These are phyloP conservation scores for Fragosphaeria purpurea DNA, from an alignment of 2,329 filamentous ascomycete genomes.

Conservation along the genomic window DNA sequence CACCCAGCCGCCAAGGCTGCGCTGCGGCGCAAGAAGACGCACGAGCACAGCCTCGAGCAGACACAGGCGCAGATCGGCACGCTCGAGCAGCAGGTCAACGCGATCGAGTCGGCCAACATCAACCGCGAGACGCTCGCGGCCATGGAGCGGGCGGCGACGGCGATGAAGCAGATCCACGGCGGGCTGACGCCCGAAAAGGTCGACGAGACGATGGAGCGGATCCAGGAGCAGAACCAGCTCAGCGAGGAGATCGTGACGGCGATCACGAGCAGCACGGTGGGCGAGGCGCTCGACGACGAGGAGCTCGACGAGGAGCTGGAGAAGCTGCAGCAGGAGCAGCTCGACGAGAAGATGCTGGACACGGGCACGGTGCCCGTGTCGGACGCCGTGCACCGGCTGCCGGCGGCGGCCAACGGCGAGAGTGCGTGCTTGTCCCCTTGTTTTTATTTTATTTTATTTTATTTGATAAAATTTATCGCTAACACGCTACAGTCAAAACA, in stretches of 20 bases:
- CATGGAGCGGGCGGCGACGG: constrained; percentile 82
- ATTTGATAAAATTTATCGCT: constrained; percentile 9
- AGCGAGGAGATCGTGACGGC: constrained; percentile 86
- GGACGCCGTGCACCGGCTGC: constrained; percentile 68
- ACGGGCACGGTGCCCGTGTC: constrained; percentile 75
- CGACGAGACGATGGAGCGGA: constrained; percentile 85
- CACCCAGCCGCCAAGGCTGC: constrained; percentile 74
- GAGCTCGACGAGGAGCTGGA: constrained; percentile 83
- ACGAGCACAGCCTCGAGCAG: constrained; percentile 85
- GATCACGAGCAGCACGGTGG: constrained; percentile 62
- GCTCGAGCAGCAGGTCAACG: constrained; percentile 89
- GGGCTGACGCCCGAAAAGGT: constrained; percentile 90
- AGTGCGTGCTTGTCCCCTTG: constrained; percentile 41
- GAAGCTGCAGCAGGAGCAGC: constrained; percentile 76
- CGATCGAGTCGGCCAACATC: constrained; percentile 96
- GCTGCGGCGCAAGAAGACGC: constrained; percentile 85
- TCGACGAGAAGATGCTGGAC: constrained; percentile 89
- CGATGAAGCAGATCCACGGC: constrained; percentile 89
- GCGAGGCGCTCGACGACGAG: constrained; percentile 67
- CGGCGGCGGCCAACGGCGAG: constrained; percentile 62
- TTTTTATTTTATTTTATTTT: not conserved
- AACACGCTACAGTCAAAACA: constrained; percentile 34
- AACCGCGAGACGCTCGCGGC: constrained; percentile 92
- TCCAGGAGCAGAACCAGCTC: constrained; percentile 85
- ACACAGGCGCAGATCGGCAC: constrained; percentile 83